phyloP scores from a whole-genome alignment of 2,329 filamentous ascomycete genomes.

The Xylaria sp. region DNA sequence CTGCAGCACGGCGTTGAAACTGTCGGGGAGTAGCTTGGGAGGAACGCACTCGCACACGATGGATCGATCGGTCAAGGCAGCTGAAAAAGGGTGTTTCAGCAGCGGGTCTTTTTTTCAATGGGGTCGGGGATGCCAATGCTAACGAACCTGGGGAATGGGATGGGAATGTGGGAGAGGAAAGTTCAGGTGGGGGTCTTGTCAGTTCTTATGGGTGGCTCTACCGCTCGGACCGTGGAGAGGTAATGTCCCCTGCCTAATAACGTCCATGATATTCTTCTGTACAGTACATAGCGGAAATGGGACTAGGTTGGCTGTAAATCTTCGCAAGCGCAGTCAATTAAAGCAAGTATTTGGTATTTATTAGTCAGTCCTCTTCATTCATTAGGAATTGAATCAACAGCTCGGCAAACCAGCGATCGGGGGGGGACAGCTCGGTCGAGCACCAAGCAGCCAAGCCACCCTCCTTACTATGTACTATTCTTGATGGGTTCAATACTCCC shows the following conservation, averaged over 20 bases:
- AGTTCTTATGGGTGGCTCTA: conserved; percentile 8
- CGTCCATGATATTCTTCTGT: not conserved
- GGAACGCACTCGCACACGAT: conserved; percentile 1
- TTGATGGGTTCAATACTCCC: too few species aligned
- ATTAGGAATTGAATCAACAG: not conserved
- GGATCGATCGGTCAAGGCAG: conserved; percentile 22
- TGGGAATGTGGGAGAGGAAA: conserved; percentile 24
- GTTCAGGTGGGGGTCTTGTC: conserved; percentile 24
- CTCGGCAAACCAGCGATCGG: not conserved
- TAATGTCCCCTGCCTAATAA: not conserved
- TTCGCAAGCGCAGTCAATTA: too few species aligned
- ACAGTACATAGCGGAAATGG: not conserved
- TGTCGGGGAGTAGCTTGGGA: conserved; percentile 9
- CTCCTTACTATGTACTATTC: not conserved
- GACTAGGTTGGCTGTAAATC: not conserved
- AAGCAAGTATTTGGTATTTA: not conserved
- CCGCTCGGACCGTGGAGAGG: not conserved
- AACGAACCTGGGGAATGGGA: conserved; percentile 18
- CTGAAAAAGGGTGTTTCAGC: conserved; percentile 22
- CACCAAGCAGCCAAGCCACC: too few species aligned
- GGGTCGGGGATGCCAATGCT: conserved; percentile 17
- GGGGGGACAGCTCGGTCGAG: not conserved
- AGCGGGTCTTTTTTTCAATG: conserved; percentile 6
- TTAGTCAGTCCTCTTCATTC: not conserved
- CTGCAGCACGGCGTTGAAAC: conserved; percentile 19